These are phyloP conservation scores for Marsdenia floribunda DNA, from an alignment of 257 asterid genomes.

Conservation along the genomic window DNA sequence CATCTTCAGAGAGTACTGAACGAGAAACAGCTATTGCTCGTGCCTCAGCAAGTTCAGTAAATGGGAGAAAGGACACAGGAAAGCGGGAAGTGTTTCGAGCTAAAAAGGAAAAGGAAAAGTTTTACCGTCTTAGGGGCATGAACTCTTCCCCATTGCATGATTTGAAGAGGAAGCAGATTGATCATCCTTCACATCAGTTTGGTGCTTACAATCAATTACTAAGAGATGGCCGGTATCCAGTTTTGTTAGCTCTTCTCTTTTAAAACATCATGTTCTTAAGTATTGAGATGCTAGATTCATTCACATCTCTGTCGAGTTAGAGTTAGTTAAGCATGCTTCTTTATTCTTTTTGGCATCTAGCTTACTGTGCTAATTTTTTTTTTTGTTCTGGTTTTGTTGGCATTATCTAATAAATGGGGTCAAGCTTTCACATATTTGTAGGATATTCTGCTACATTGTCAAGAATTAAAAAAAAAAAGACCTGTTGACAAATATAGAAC, in stretches of 20 bases:
- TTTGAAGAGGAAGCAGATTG: conserved; percentile 45
- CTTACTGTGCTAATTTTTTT: neutral
- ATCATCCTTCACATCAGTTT: conserved; percentile 48
- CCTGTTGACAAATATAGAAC: too few species aligned
- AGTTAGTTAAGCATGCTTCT: neutral
- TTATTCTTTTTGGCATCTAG: neutral
- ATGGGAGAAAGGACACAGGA: conserved; percentile 34
- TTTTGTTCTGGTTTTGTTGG: neutral
- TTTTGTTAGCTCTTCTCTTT: neutral
- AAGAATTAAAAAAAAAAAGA: neutral
- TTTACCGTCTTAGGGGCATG: conserved; percentile 25
- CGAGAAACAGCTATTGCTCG: conserved; percentile 36
- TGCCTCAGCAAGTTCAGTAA: conserved; percentile 36
- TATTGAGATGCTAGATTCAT: neutral
- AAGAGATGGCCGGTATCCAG: conserved; percentile 75
- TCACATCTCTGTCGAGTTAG: neutral
- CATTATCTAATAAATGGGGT: neutral
- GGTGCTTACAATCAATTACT: conserved; percentile 68
- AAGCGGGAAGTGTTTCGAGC: conserved; percentile 35
- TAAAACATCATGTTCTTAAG: neutral
- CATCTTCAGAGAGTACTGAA: conserved; percentile 39
- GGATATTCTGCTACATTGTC: neutral
- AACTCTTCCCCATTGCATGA: conserved; percentile 31
- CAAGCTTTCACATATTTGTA: neutral
- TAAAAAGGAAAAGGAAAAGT: conserved; percentile 30